phyloP scores from a whole-genome alignment of 371 early-diverging fungal genomes.

The Paraphysoderma sedebokerense region DNA sequence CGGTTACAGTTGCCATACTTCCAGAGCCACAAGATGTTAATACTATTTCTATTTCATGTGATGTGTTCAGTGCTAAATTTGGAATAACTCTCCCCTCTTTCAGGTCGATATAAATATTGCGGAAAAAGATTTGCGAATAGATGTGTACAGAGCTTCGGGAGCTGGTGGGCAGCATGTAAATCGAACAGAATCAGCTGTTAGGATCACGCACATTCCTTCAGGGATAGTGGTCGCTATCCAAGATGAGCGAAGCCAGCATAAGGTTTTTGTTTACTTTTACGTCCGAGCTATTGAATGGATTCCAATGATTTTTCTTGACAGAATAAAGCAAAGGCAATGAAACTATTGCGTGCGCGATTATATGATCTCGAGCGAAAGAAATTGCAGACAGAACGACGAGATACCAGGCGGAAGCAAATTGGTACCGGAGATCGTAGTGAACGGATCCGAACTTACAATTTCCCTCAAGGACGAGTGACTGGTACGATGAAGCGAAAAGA shows the following conservation, averaged over 20 bases:
- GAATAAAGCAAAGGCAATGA: constrained; percentile 76
- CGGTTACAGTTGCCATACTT: constrained; percentile 65
- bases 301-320: too few species aligned
- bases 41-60: too few species aligned
- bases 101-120: constrained; percentile 46
- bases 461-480: constrained; percentile 64
- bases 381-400: constrained; percentile 31
- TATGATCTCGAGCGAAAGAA: constrained; percentile 51
- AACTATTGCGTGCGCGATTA: constrained; percentile 58
- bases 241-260: constrained; percentile 77
- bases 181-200: constrained; percentile 87
- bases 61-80: too few species aligned
- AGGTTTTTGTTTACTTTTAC: too few species aligned
- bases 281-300: too few species aligned
- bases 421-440: constrained; percentile 61
- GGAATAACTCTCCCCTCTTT: too few species aligned
- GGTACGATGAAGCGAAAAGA: too few species aligned
- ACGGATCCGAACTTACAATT: constrained; percentile 76
- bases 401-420: constrained; percentile 41
- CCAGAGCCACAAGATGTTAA: constrained; percentile 49
- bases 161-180: constrained; percentile 88
- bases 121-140: constrained; percentile 53
- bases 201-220: constrained; percentile 82
- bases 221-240: constrained; percentile 78
- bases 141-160: constrained; percentile 59